Base-by-base conservation (phyloP, 1,284 basidiomycete genomes). In the Cerrena zonata region DNA sequence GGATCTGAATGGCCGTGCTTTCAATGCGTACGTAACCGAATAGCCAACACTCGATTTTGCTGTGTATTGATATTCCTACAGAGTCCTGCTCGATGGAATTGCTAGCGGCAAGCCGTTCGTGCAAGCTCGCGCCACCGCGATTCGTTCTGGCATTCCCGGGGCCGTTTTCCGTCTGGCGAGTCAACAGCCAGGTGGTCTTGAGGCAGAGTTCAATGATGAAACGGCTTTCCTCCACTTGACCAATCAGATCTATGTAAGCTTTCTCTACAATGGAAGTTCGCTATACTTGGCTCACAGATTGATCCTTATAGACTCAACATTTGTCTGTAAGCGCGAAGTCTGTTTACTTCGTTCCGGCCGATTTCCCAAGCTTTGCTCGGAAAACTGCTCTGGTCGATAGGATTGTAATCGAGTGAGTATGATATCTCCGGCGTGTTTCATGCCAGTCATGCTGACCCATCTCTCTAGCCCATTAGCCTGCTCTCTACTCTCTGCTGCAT, bases 211-310 rank as follows among this genome's bases (percentile, higher is more conserved):
- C 57, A 68, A 74, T 54, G 53, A 69, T 36, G 55, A 70, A 4
- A 72, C 76, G 49, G 75, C 73, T 0, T 82, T 85, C 56, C 57
- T 79, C 53, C 71, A 76, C 55, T 58, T 73, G 30, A 83, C 82
- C 0, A 56, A 34, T 3, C 54, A 48, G 2, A 63, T 82, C 30
- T 86, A 85, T 64, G 83, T 76, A 55, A 49, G 80, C 66, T 25
- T 34, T 23, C 15, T 51, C 27, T 41, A 30, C 26, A 36, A 48
- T 5, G n/a, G n/a, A n/a, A n/a, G n/a, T n/a, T n/a, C n/a, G n/a
- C n/a, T n/a, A n/a, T n/a, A 41, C n/a, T n/a, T 37, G 27, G 25
- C 45, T 44, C 43, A 39, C 19, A 27, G 4, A 2, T 12, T 22
- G 5, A 45, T 41, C 12, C 18, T 34, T 18, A 5, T 46, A 56